Evolutionary conservation across 129 eudicot species (phyloP), one percentile per base, ranked within the genome.

Genomic region (Dittrichia graveolens): DNA sequence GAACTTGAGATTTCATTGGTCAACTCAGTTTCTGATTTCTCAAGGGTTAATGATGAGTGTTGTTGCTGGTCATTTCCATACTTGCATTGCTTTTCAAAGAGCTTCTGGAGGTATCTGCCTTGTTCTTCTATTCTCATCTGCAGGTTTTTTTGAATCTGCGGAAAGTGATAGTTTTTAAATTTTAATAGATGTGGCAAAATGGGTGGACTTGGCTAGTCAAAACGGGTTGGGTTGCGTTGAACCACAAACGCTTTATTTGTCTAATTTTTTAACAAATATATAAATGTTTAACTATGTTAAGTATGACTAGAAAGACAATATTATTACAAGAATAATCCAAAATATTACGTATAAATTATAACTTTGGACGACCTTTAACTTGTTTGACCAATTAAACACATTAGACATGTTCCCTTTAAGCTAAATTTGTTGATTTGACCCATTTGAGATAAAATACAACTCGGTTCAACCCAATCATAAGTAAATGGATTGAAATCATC

Each of bases 111-210:
- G 75, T 80, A 81, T 76, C 75, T 79, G 39, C 74, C 62, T 69
- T 69, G 74, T 78, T 81, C 83, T 79, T 90, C 96, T 61, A 91
- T 81, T 82, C 90, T 92, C 98, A 79, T 87, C 73, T 89, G 96
- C 65, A 93, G 80, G 71, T 83, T 93, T 77, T 96, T 93, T 81
- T 93, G 98, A 65, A 89, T 93, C 98, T 89, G 88, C 73, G 80
- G 14, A 66, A 42, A 50, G 5, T 10, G 45, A 58, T 24, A 3
- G 9, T 37, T 50, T 12, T 53, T 12, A 6, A 15, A 11, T 37
- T 55, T 69, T 35, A 18, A 12, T 16, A 54, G 37, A 54, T 4
- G 60, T 56, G 37, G 34, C 60, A 54, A 18, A 18, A 54, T 54
- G 60, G n/a, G n/a, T n/a, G n/a, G n/a, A n/a, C n/a, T n/a, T n/a